Base-by-base conservation (phyloP, 768 basidiomycete species). In the Myochromella boudieri region DNA sequence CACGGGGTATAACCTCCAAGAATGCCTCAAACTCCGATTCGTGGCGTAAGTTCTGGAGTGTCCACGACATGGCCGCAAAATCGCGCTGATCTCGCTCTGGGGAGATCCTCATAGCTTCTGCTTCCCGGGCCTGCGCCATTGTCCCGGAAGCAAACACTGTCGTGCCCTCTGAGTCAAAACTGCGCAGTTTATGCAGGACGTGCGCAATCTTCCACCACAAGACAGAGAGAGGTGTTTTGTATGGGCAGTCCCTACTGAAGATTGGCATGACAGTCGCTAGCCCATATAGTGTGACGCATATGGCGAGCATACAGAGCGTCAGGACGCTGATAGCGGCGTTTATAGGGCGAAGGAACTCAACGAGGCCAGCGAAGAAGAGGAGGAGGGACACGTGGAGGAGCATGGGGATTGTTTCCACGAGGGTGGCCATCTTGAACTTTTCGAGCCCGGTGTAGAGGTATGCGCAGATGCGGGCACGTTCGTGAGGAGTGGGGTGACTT, bases 361-460 rank as follows among this genome's bases (percentile, higher is more conserved):
- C 60, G 21, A 81, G 63, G 32, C 75, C 72, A 29, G 71, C 67
- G 56, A 82, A 71, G 59, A 80, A 80, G 6, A 79, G 63, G 20
- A 77, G 67, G 14, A 79, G 60, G 3, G 76, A 74, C 8, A 72
- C 56, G 51, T 80, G 78, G 15, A 80, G 67, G 9, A 79, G 67
- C 15, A 70, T 60, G 1, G 76, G 77, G 14, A 76, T 68, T 11
- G 61, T 49, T 21, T 71, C 67, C 4, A 77, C 69, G 14, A 76
- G 57, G 1, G 61, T 54, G 5, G 64, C 56, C 59, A 78, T 66
- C 6, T 60, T 59, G 55, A 74, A 74, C 39, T 54, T 59, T 14
- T 63, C 62, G 22, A 76, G 52, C 24, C 72, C 72, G 32, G 66
- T 58, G 49, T 67, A 63, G 1, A 74, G 62, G 55, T 68, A 76